A percentile compares a stretch with the other conserved stretches of the same genome.
phyloP scores from a whole-genome alignment of 2,329 filamentous ascomycete genomes.

The Colletotrichum cordylinicola region DNA sequence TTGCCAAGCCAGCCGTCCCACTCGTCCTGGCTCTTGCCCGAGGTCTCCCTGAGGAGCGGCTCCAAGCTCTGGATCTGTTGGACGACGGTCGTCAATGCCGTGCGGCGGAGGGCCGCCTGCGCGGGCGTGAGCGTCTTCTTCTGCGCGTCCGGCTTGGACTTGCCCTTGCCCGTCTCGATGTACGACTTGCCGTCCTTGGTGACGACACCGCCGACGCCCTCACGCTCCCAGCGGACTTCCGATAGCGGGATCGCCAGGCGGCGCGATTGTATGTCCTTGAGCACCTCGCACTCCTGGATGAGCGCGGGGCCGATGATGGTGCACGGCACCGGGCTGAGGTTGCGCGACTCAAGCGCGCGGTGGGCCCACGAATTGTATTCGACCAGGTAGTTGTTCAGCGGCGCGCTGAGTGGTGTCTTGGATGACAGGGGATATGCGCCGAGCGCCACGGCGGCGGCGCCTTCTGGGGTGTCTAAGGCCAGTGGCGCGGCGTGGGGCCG shows the following conservation, averaged over 20 bases:
- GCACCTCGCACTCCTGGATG: constrained; percentile 77
- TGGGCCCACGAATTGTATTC: constrained; percentile 86
- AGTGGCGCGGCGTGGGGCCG: constrained; percentile 75
- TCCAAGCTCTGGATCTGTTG: constrained; percentile 88
- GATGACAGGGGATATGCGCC: constrained; percentile 84
- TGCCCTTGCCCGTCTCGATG: constrained; percentile 57
- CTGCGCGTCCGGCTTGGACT: constrained; percentile 33
- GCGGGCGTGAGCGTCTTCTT: constrained; percentile 66
- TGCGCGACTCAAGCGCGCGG: constrained; percentile 74
- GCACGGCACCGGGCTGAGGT: constrained; percentile 78
- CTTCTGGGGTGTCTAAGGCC: neutral
- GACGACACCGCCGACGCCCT: constrained; percentile 69
- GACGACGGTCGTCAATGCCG: constrained; percentile 81
- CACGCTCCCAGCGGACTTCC: constrained; percentile 86
- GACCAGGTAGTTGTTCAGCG: constrained; percentile 80
- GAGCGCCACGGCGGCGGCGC: constrained; percentile 63
- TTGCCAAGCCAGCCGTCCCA: constrained; percentile 90
- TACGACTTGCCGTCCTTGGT: constrained; percentile 67
- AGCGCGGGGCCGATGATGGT: constrained; percentile 78
- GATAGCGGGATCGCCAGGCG: constrained; percentile 87
- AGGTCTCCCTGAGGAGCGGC: constrained; percentile 79
- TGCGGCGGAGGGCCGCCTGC: constrained; percentile 77
- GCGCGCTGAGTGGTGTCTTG: constrained; percentile 81
- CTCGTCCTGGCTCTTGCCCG: constrained; percentile 87
- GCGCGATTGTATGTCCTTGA: constrained; percentile 70